Conservation (phyloP, 345 rosid genomes). For the Sapria himalayana region DNA sequence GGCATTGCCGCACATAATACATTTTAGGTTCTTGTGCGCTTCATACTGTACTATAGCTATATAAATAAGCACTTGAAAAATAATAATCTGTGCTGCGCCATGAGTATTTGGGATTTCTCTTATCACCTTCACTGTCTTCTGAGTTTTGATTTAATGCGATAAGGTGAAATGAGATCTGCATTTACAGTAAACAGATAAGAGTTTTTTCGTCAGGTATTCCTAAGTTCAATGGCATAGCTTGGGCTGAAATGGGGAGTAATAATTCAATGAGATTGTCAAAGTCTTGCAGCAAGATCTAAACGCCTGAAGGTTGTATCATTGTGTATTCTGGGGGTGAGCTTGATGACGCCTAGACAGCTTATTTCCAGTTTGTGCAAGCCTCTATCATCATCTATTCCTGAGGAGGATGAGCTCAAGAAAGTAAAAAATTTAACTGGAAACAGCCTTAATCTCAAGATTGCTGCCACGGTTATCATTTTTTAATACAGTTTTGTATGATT, state of each 20-base stretch:
- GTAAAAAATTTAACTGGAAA: slow-evolving; percentile 19
- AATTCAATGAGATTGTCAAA: slow-evolving; percentile 3
- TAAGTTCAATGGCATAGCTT: too few species aligned
- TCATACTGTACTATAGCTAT: too few species aligned
- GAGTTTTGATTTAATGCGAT: too few species aligned
- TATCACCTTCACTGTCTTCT: too few species aligned
- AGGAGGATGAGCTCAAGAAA: slow-evolving; percentile 15
- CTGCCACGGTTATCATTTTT: slow-evolving; percentile 8
- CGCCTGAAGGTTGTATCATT: slow-evolving; percentile 14
- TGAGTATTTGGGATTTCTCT: too few species aligned
- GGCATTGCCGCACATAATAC: too few species aligned
- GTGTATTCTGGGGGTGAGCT: slow-evolving; percentile 12
- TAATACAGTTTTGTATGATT: background rate
- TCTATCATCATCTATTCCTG: slow-evolving; percentile 9
- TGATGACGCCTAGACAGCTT: slow-evolving; percentile 19
- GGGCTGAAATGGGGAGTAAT: background rate
- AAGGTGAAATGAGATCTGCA: too few species aligned
- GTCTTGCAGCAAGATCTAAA: slow-evolving; percentile 23
- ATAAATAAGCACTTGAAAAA: too few species aligned
- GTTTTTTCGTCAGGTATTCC: too few species aligned
- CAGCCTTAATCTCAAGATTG: slow-evolving; percentile 12
- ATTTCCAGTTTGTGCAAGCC: slow-evolving; percentile 14
- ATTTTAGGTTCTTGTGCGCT: too few species aligned
- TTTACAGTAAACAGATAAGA: too few species aligned
- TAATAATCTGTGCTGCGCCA: too few species aligned